phyloP scores from a whole-genome alignment of 225 moss, liverwort and hornwort genomes.

The Physcomitrellopsis africana region DNA sequence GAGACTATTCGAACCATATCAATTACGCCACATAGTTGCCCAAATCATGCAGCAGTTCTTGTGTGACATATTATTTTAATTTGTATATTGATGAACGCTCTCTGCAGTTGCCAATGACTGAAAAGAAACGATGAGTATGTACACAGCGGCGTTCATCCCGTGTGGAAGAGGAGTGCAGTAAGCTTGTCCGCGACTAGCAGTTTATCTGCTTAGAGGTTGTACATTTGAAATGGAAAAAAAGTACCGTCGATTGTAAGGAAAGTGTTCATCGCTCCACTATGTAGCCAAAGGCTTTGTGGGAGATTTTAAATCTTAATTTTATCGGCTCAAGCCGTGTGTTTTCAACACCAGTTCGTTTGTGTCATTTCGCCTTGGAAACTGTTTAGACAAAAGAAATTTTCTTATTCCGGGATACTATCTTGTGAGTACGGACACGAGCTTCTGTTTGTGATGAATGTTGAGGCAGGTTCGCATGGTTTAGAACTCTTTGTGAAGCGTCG shows the following conservation, averaged over 20 bases:
- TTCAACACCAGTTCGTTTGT: neutral
- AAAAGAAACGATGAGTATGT: constrained; percentile 12
- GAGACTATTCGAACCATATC: constrained; percentile 55
- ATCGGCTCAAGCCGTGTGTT: constrained; percentile 8
- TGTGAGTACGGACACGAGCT: no score
- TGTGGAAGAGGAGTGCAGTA: neutral
- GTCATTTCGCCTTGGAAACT: neutral
- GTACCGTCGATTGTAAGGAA: neutral
- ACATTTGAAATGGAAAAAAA: neutral
- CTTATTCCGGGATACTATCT: no score
- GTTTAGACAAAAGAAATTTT: no score
- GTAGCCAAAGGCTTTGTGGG: constrained; percentile 34
- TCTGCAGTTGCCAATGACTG: neutral
- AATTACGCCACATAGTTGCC: constrained; percentile 35
- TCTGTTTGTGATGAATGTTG: no score
- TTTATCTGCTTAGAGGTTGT: constrained; percentile 3
- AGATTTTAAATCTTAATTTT: constrained; percentile 12
- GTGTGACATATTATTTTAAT: constrained; percentile 6
- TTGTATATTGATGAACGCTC: constrained; percentile 15
- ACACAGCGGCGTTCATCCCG: constrained; percentile 12
- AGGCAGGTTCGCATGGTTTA: no score
- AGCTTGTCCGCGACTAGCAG: neutral
- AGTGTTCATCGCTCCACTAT: constrained; percentile 14
- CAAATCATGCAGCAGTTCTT: neutral
- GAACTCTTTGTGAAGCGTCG: no score